Evolutionary conservation across 2,329 filamentous ascomycete species (phyloP), one percentile per base, ranked within the genome.

Genomic region (Hypoxylon sp.): DNA sequence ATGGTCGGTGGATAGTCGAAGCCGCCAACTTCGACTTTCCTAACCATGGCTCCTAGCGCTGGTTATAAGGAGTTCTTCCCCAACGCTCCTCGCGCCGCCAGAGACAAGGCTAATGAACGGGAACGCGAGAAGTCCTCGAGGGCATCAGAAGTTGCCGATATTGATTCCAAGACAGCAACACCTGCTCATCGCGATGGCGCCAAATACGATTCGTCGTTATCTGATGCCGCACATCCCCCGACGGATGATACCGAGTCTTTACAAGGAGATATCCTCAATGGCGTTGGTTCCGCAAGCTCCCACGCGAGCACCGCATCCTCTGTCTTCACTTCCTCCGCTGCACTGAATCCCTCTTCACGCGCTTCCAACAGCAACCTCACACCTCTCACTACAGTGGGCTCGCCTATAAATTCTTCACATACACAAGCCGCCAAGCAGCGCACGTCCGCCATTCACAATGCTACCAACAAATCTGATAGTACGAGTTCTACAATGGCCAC

Each of bases 51-150:
- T 72, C 77, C 93, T 89, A 93, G 92, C 85, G 91, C 91, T 85
- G 90, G 91, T 84, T 95, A 94, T 86, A 92, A 91, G 83, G 90
- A 94, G 83, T 96, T 94, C 87, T 95, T 94, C 82, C 92, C 92
- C 75, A 89, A 91, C 79, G 92, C 92, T 78, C 92, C 92, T 74
- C 88, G 89, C 76, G 89, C 89, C 65, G 85, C 86, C 63, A 84
- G 84, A 80, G 85, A 88, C 78, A 85, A 85, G 76, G 85, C 86
- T 72, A 85, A 85, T 78, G 88, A 90, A 79, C 85, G 88, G 78
- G 87, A 89, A 78, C 90, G 86, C 80, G 84, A 86, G 83, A 89
- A 83, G 80, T 81, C 81, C 67, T 83, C 82, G 73, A 81, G 73
- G 49, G 62, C 72, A 62, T 74, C 73, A 66, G 74, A 76, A 46